Evolutionary conservation across 345 rosid genomes (phyloP), one percentile per base, ranked within the genome.

Genomic region (Euphorbia peplus): DNA sequence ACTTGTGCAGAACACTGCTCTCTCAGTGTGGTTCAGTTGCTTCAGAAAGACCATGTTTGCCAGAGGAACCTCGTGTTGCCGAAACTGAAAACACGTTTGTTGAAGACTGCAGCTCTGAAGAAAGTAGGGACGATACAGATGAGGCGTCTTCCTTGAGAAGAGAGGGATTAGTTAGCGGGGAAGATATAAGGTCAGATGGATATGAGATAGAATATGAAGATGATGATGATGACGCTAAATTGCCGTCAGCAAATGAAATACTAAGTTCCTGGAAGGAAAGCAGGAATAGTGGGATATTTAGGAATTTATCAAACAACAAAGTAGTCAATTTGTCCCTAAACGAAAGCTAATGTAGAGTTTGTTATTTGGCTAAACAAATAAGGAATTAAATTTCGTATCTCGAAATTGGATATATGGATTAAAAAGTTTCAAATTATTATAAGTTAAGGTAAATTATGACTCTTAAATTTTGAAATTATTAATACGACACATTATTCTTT

Each of bases 221-320:
- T 64, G 84, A n/a, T n/a, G n/a, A n/a, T n/a, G n/a, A n/a, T n/a
- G n/a, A n/a, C n/a, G n/a, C 83, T 5, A 74, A 76, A 25, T 63
- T 81, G 63, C 97, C 91, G 1, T 76, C 96, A 16, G 95, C 96
- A 15, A 54, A 70, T 52, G 91, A 88, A 68, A 91, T 91, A 75
- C 78, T 90, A 58, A 71, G 82, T 74, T 65, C 74, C 41, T 93
- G 98, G 97, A 87, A 82, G 75, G 74, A 79, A 59, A 80, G 79
- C 70, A 76, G 82, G 25, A 73, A 72, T 57, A 76, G 73, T 67
- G 82, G 79, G 9, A 54, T 76, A 13, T 74, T 63, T 44, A 15
- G 50, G 50, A 44, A 44, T 44, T 44, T 11, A 44, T 44, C 50
- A 44, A 15, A 44, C 50, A 44, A 44, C 14, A 44, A 12, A 44